These are phyloP conservation scores for Codiaeum variegatum DNA, from an alignment of 441 rosid genomes.

Conservation along the genomic window DNA sequence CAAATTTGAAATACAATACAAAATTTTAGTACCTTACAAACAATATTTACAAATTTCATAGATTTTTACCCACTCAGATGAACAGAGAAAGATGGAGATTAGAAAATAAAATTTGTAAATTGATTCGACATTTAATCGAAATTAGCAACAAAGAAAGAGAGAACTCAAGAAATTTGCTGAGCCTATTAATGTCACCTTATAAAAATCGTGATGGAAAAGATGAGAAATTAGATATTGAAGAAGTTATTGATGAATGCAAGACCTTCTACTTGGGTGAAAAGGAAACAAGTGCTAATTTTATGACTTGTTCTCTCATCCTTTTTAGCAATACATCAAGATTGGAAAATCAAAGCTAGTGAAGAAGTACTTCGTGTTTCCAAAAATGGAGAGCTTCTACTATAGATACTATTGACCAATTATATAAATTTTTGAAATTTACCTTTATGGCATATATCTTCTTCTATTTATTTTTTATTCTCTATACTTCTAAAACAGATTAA, in stretches of 20 bases:
- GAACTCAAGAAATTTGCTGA: slow-evolving; percentile 45
- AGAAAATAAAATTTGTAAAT: slow-evolving; percentile 54
- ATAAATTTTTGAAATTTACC: background rate
- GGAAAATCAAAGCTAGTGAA: slow-evolving; percentile 76
- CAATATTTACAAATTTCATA: no score
- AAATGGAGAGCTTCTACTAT: slow-evolving; percentile 14
- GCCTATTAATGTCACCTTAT: slow-evolving; percentile 45
- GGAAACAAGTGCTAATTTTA: slow-evolving; percentile 57
- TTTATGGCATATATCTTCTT: background rate
- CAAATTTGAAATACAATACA: no score
- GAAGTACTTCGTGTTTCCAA: slow-evolving; percentile 44
- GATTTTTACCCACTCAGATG: slow-evolving; percentile 71
- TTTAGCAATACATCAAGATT: slow-evolving; percentile 68
- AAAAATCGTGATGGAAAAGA: slow-evolving; percentile 47
- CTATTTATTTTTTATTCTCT: background rate
- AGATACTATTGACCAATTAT: no score
- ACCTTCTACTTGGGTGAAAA: slow-evolving; percentile 81
- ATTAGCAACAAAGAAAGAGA: slow-evolving; percentile 27
- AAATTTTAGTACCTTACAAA: no score
- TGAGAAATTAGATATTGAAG: slow-evolving; percentile 50
- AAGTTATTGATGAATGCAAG: slow-evolving; percentile 78
- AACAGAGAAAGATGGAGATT: slow-evolving; percentile 62
- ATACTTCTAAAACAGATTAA: slow-evolving; percentile 36
- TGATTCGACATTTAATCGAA: slow-evolving; percentile 43
- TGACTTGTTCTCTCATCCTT: slow-evolving; percentile 67